These are phyloP conservation scores for Zygosaccharomyces bailii DNA, from an alignment of 805 yeast genomes.

Conservation along the genomic window DNA sequence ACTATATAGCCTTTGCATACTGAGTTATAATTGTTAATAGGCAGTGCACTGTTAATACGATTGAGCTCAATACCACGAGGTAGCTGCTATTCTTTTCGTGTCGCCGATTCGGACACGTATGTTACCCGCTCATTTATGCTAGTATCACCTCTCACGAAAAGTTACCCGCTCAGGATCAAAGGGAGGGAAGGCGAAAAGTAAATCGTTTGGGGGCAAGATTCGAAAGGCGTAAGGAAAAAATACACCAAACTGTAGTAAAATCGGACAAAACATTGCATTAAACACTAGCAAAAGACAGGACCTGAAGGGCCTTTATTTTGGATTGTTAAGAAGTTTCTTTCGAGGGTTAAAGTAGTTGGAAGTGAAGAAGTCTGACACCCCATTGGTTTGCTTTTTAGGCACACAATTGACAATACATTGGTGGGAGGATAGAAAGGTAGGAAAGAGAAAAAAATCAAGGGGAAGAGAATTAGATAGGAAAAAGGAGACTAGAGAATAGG, in stretches of 20 bases:
- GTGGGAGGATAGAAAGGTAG: too few species aligned
- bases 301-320: neutral
- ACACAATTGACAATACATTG: neutral
- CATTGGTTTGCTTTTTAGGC: constrained; percentile 1
- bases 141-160: neutral
- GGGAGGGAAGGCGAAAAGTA: neutral
- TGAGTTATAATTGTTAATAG: too few species aligned
- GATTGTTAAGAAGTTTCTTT: neutral
- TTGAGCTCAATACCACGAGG: too few species aligned
- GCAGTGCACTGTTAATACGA: too few species aligned
- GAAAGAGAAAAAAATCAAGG: too few species aligned
- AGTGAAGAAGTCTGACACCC: neutral
- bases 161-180: neutral
- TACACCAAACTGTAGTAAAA: neutral
- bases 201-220: neutral
- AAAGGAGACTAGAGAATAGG: neutral
- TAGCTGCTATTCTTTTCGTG: neutral
- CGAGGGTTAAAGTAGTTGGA: neutral
- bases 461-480: too few species aligned
- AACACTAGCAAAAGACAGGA: neutral
- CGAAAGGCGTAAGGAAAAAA: neutral
- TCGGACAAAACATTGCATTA: neutral
- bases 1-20: too few species aligned
- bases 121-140: neutral
- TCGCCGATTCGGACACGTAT: neutral